These are phyloP conservation scores for Pisolithus orientalis DNA, from an alignment of 768 basidiomycete genomes.

Conservation along the genomic window DNA sequence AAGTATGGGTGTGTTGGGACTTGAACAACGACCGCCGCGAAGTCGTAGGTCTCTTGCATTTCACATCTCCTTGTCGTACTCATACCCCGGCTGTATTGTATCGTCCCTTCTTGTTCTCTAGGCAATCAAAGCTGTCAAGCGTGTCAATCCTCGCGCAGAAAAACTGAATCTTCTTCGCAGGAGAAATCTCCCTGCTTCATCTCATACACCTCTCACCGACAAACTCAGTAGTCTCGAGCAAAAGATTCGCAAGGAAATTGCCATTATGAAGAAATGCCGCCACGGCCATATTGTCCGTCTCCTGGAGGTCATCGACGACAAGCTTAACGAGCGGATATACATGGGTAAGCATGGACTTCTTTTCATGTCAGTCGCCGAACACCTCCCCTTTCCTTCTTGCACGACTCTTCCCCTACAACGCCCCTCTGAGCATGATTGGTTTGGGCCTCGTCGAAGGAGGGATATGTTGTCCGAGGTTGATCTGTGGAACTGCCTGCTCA, in stretches of 20 bases:
- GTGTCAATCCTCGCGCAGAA: slow-evolving; percentile 66
- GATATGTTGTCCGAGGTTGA: slow-evolving; percentile 7
- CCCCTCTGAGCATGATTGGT: slow-evolving; percentile 19
- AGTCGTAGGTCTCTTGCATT: slow-evolving; percentile 32
- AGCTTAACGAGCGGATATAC: slow-evolving; percentile 80
- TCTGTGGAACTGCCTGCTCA: slow-evolving; percentile 15
- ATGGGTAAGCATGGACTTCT: slow-evolving; percentile 62
- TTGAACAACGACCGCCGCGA: slow-evolving; percentile 40
- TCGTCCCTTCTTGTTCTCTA: slow-evolving; percentile 21
- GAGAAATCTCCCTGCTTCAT: slow-evolving; percentile 36
- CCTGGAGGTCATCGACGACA: slow-evolving; percentile 93
- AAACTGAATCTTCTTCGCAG: slow-evolving; percentile 51
- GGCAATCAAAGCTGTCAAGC: slow-evolving; percentile 77
- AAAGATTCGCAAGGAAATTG: slow-evolving; percentile 90
- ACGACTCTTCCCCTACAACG: slow-evolving; percentile 25
- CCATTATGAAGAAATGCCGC: slow-evolving; percentile 96
- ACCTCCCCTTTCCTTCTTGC: slow-evolving; percentile 17
- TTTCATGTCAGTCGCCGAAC: slow-evolving; percentile 9
- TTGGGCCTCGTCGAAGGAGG: slow-evolving; percentile 15
- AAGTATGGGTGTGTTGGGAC: slow-evolving; percentile 72
- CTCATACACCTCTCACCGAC: slow-evolving; percentile 56
- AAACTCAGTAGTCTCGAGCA: slow-evolving; percentile 66
- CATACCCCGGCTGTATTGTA: slow-evolving; percentile 3
- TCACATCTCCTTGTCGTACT: background rate
- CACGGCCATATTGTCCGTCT: slow-evolving; percentile 88